A percentile compares a stretch with the other conserved stretches of the same genome.
Evolutionary conservation across 495 filamentous ascomycete genomes (phyloP).

Genomic region (Tuber calosporum): DNA sequence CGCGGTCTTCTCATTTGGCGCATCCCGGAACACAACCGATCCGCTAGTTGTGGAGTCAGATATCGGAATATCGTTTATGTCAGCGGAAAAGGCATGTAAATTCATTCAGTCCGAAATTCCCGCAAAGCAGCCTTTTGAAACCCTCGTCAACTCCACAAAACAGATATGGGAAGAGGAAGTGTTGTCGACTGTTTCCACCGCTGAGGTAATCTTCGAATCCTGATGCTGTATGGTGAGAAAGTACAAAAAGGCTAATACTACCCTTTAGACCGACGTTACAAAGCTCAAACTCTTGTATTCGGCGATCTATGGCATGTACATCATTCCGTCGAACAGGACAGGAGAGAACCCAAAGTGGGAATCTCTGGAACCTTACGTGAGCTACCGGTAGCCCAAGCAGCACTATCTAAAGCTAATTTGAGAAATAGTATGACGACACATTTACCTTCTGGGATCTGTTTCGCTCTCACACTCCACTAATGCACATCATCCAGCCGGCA

Average conservation of each 20-base stretch:
- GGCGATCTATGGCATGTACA: conserved; percentile 61
- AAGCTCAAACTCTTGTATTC: conserved; percentile 58
- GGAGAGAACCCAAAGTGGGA: conserved; percentile 64
- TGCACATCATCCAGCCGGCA: conserved; percentile 56
- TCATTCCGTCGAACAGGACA: conserved; percentile 64
- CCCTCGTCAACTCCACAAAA: conserved; percentile 49
- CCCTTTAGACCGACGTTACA: conserved; percentile 46
- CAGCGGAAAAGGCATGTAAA: conserved; percentile 54
- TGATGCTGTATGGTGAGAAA: neutral
- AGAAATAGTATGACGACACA: conserved; percentile 48
- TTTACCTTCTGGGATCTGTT: conserved; percentile 57
- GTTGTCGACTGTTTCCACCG: conserved; percentile 56
- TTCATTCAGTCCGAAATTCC: conserved; percentile 58
- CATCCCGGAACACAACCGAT: conserved; percentile 18
- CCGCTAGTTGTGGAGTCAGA: conserved; percentile 50
- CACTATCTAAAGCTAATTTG: conserved; percentile 6
- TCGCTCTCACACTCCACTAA: conserved; percentile 56
- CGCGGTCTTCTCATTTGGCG: conserved; percentile 45
- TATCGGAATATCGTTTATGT: conserved; percentile 67
- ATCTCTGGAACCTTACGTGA: conserved; percentile 56
- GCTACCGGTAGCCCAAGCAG: neutral
- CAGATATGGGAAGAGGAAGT: conserved; percentile 56
- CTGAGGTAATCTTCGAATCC: conserved; percentile 40
- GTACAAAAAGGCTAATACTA: neutral
- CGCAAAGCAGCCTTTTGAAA: conserved; percentile 44